Percentiles rank a stretch among this genome's conserved stretches.
These are phyloP conservation scores for Cucumis melo DNA, from an alignment of 306 rosid species.

Conservation along the genomic window DNA sequence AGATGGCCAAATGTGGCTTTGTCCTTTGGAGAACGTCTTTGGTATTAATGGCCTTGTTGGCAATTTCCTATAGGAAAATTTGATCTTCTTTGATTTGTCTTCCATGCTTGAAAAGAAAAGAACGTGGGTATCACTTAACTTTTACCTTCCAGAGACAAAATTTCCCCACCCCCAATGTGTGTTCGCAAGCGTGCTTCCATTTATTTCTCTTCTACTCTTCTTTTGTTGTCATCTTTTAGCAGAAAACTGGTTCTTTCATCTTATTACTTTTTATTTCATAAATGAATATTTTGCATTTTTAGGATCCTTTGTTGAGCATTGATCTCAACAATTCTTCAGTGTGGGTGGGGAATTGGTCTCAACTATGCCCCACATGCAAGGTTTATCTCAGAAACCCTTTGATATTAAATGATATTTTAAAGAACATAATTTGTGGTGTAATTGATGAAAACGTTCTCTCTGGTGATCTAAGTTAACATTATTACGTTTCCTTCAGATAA, in stretches of 20 bases:
- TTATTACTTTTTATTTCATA: not conserved
- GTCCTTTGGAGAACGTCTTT: not conserved
- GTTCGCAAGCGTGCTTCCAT: not conserved
- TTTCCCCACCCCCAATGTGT: not conserved
- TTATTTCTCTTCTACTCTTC: not conserved
- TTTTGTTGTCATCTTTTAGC: not conserved
- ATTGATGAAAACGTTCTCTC: not conserved
- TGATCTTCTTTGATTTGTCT: not conserved
- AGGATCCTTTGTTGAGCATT: conserved; percentile 79
- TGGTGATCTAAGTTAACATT: conserved; percentile 9
- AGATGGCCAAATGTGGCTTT: not conserved
- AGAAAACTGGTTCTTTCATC: not conserved
- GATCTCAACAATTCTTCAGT: conserved; percentile 59
- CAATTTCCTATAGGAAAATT: not conserved
- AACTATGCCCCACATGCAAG: conserved; percentile 98
- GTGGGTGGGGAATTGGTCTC: conserved; percentile 97
- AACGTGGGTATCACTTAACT: not conserved
- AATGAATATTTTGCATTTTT: conserved; percentile 18
- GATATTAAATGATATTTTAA: not conserved
- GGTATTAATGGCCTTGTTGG: not conserved
- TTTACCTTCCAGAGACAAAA: not conserved
- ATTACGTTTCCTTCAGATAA: conserved; percentile 49
- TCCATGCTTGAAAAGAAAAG: not conserved
- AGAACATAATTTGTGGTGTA: not conserved
- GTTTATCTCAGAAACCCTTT: conserved; percentile 26